Percentiles rank a stretch among this genome's conserved stretches.
These are phyloP conservation scores for Sclerotinia glacialis DNA, from an alignment of 2,329 filamentous ascomycete genomes.

Conservation along the genomic window DNA sequence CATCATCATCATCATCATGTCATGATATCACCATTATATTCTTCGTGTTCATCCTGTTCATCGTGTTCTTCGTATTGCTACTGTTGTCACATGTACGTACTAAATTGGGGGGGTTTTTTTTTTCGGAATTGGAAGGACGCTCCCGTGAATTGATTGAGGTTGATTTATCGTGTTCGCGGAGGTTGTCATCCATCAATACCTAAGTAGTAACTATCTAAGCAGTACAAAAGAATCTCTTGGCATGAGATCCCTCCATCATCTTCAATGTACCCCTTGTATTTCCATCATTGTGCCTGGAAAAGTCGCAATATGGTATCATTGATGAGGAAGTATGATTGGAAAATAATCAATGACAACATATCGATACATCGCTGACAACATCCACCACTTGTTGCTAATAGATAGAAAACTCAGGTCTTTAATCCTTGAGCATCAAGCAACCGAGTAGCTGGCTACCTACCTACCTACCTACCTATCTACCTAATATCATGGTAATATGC, in stretches of 20 bases:
- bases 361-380: too few relatives aligned
- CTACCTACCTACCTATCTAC: too few relatives aligned
- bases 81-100: not conserved
- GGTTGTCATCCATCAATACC: not conserved
- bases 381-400: too few relatives aligned
- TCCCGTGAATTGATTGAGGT: not conserved
- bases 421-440: too few relatives aligned
- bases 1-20: not conserved
- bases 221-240: not conserved
- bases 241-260: not conserved
- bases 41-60: not conserved
- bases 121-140: not conserved
- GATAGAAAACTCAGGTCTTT: too few relatives aligned
- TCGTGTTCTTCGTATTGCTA: not conserved
- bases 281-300: constrained; percentile 16
- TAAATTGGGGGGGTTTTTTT: too few relatives aligned
- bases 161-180: not conserved
- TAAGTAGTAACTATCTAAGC: not conserved
- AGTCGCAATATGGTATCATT: constrained; percentile 7
- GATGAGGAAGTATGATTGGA: not conserved
- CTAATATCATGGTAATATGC: too few relatives aligned
- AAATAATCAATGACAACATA: not conserved
- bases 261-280: not conserved
- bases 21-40: constrained; percentile 8
- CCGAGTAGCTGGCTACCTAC: not conserved